These are phyloP conservation scores for Trametes elegans DNA, from an alignment of 768 basidiomycete genomes.

Conservation along the genomic window DNA sequence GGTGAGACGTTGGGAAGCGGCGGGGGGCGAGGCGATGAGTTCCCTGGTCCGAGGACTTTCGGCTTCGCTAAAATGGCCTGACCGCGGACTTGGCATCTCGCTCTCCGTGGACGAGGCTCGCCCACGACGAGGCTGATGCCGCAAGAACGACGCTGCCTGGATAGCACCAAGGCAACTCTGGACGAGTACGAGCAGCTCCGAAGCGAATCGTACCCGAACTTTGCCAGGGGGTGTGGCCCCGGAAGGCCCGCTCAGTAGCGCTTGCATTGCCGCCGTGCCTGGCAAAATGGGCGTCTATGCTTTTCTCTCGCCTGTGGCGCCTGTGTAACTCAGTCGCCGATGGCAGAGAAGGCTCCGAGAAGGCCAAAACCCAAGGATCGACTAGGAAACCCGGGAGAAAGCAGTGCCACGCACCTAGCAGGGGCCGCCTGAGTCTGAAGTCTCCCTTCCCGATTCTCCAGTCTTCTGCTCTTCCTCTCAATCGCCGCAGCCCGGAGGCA, in stretches of 20 bases:
- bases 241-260: neutral
- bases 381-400: neutral
- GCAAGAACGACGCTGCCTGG: neutral
- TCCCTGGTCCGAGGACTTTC: conserved; percentile 16
- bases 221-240: too few species aligned
- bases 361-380: neutral
- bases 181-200: too few species aligned
- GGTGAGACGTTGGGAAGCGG: conserved; percentile 3
- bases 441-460: neutral
- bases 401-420: neutral
- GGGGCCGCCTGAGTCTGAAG: neutral
- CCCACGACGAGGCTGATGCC: conserved; percentile 6
- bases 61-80: conserved; percentile 4
- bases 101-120: neutral
- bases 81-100: conserved; percentile 13
- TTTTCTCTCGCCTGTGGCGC: neutral
- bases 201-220: too few species aligned
- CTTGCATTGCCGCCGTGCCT: neutral
- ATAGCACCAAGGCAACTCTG: neutral
- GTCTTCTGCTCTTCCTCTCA: neutral
- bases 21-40: conserved; percentile 1
- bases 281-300: neutral
- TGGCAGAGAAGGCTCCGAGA: neutral
- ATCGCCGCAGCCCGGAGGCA: neutral
- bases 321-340: neutral